phyloP scores from a whole-genome alignment of 2,329 filamentous ascomycete genomes.

The Pseudopyricularia javanii region DNA sequence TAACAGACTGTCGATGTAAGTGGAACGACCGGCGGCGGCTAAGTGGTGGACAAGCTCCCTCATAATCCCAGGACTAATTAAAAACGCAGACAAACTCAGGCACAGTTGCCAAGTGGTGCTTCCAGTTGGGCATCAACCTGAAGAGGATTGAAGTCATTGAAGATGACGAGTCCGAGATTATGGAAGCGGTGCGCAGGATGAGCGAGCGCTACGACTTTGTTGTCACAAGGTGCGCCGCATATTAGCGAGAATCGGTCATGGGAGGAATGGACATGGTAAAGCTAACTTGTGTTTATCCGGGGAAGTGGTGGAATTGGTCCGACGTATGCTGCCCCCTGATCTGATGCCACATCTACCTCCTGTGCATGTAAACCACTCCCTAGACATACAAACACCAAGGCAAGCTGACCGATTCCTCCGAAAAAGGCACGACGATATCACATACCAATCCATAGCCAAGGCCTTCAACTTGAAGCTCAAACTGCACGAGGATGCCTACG shows the following conservation, averaged over 20 bases:
- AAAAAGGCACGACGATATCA: constrained; percentile 93
- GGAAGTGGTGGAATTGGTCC: constrained; percentile 80
- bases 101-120: constrained; percentile 54
- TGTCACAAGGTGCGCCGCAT: constrained; percentile 53
- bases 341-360: neutral
- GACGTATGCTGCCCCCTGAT: constrained; percentile 46
- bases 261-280: constrained; percentile 6
- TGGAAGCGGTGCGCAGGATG: constrained; percentile 80
- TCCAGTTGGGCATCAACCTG: constrained; percentile 50
- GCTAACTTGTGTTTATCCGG: neutral
- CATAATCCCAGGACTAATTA: constrained; percentile 6
- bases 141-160: constrained; percentile 87
- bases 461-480: constrained; percentile 69
- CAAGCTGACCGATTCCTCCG: neutral
- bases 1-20: constrained; percentile 6
- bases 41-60: neutral
- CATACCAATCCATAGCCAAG: constrained; percentile 85
- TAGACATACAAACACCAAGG: neutral
- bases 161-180: constrained; percentile 82
- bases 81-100: constrained; percentile 47
- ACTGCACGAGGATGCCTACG: constrained; percentile 64
- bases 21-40: neutral
- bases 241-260: neutral
- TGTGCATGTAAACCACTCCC: neutral
- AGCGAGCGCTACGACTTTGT: constrained; percentile 85